Evolutionary conservation across 2,329 filamentous ascomycete species (phyloP).

Genomic region (Cladorrhinum sp.): DNA sequence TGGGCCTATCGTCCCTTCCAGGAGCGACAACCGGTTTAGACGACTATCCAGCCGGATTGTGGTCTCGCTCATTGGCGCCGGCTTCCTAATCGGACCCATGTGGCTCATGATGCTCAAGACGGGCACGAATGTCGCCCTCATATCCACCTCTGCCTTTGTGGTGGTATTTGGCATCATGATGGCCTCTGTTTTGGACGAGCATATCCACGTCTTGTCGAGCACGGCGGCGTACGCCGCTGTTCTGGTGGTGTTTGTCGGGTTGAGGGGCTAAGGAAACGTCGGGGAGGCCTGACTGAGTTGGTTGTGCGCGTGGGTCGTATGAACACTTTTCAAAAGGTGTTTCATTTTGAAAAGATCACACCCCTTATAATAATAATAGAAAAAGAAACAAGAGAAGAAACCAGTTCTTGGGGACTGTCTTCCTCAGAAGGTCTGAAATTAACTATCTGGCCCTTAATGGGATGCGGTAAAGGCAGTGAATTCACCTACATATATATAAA

Average conservation of each 20-base stretch:
- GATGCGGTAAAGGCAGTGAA: too few relatives aligned
- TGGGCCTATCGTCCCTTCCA: background rate
- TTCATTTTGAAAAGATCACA: too few relatives aligned
- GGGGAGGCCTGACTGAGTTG: too few relatives aligned
- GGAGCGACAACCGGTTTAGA: background rate
- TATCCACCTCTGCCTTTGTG: slow-evolving; percentile 23
- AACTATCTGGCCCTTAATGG: too few relatives aligned
- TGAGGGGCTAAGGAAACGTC: too few relatives aligned
- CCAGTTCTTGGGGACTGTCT: too few relatives aligned
- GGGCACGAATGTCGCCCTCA: slow-evolving; percentile 8
- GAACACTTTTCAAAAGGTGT: too few relatives aligned
- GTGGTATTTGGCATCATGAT: slow-evolving; percentile 20
- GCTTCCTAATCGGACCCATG: slow-evolving; percentile 26
- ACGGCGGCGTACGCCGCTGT: slow-evolving; percentile 15
- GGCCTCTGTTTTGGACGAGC: slow-evolving; percentile 15
- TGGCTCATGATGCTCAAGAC: slow-evolving; percentile 26
- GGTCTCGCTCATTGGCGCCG: background rate
- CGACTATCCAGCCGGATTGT: background rate
- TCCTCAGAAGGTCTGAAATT: too few relatives aligned
- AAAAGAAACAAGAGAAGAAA: too few relatives aligned
- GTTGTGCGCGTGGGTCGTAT: too few relatives aligned
- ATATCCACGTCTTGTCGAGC: slow-evolving; percentile 21
- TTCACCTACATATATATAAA: too few relatives aligned
- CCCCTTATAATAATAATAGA: too few relatives aligned
- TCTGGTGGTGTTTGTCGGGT: background rate